Percentiles rank a stretch among this genome's conserved stretches.
phyloP scores from a whole-genome alignment of 768 basidiomycete species.

The Tricholoma matsutake region DNA sequence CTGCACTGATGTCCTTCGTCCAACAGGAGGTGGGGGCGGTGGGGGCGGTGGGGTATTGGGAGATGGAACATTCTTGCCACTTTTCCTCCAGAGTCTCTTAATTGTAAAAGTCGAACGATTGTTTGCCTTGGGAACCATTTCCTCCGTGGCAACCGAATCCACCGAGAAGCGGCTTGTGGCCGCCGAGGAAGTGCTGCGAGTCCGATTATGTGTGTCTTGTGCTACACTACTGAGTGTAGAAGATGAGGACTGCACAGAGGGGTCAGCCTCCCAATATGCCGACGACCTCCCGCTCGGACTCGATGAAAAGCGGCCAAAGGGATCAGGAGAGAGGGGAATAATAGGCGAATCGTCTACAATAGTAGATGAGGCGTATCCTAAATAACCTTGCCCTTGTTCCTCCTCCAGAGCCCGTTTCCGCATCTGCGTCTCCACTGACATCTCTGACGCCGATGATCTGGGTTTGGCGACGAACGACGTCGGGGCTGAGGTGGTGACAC shows the following conservation, averaged over 20 bases:
- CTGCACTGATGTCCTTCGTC: conserved; percentile 31
- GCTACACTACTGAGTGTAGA: conserved; percentile 10
- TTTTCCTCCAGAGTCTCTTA: conserved; percentile 78
- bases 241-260: neutral
- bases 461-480: conserved; percentile 34
- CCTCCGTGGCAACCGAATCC: conserved; percentile 56
- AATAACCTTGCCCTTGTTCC: conserved; percentile 46
- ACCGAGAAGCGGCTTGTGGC: conserved; percentile 71
- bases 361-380: conserved; percentile 29
- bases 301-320: conserved; percentile 73
- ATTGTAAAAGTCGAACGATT: conserved; percentile 59
- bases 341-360: conserved; percentile 47
- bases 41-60: conserved; percentile 48
- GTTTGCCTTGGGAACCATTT: conserved; percentile 23
- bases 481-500: conserved; percentile 60
- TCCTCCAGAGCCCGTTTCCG: conserved; percentile 51
- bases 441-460: conserved; percentile 21
- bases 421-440: conserved; percentile 44
- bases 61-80: conserved; percentile 48
- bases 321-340: conserved; percentile 85
- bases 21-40: conserved; percentile 18
- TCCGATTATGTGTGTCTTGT: conserved; percentile 23
- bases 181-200: conserved; percentile 14
- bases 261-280: conserved; percentile 43
- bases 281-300: conserved; percentile 30